Conservation (phyloP, 345 rosid genomes). For the Crucihimalaya himalaica region DNA sequence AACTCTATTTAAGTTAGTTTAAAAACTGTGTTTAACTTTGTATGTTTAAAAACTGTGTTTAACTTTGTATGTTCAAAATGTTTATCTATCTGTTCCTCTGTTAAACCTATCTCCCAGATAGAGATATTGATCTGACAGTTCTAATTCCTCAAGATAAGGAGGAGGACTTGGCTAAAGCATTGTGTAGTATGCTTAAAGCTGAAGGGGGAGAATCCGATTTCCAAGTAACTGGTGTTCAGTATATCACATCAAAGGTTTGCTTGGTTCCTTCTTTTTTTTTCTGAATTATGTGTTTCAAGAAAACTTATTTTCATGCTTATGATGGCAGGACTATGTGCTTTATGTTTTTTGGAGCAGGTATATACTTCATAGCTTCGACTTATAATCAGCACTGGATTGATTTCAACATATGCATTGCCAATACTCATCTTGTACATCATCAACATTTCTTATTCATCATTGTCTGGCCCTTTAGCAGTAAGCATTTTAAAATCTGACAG, state of each 20-base stretch:
- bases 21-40: too few species aligned
- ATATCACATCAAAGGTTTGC: constrained; percentile 73
- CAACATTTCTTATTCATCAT: constrained; percentile 63
- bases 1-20: too few species aligned
- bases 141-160: constrained; percentile 54
- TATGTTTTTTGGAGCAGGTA: constrained; percentile 83
- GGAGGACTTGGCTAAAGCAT: constrained; percentile 52
- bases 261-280: not conserved
- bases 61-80: too few species aligned
- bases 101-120: constrained; percentile 93
- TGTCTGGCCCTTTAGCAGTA: constrained; percentile 73
- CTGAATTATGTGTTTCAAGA: not conserved
- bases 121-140: constrained; percentile 88
- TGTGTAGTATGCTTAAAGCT: constrained; percentile 50
- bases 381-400: constrained; percentile 55
- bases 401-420: constrained; percentile 86
- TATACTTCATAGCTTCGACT: not conserved
- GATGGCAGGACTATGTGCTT: constrained; percentile 63
- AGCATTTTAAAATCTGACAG: constrained; percentile 41
- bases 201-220: constrained; percentile 46
- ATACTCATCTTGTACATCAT: constrained; percentile 65
- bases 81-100: too few species aligned
- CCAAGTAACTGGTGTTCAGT: constrained; percentile 62
- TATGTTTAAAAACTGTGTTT: too few species aligned
- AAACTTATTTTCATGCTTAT: not conserved